Evolutionary conservation across 495 filamentous ascomycete species (phyloP), one percentile per base, ranked within the genome.

Genomic region (Parathielavia hyrcaniae): DNA sequence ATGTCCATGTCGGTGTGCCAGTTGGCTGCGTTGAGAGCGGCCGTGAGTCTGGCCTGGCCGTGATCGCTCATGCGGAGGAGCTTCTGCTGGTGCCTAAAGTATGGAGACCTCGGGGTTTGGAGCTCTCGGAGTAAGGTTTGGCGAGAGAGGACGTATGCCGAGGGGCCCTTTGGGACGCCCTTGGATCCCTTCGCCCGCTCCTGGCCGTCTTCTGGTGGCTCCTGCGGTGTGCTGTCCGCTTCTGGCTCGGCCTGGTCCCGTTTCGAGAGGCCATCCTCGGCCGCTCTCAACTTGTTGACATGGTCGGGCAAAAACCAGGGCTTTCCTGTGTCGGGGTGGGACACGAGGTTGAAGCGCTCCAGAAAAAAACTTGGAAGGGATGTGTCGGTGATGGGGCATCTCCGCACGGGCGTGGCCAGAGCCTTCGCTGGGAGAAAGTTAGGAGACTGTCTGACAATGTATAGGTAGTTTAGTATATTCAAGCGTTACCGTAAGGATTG

Each of bases 1-100:
- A 69, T 67, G n/a, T 79, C 77, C 84, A 90, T 90, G 62, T 91
- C 86, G 36, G 73, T 40, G 16, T 85, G 80, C 86, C 86, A 92
- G 4, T 79, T 61, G 6, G 63, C 64, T 3, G 41, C 51, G 13
- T 55, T 61, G 1, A 63, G 53, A 38, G 63, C 50, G 1, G 59
- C 23, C 0, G 44, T 40, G 32, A 57, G 22, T 5, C 30, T 26
- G 11, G n/a, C 12, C 1, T 11, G 19, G 1, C 41, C 43, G 5
- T 60, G 46, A 17, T 61, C 59, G 41, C 51, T 55, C 46, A 54
- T 46, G 19, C 53, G 57, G 9, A 64, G 12, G n/a, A 69, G 41
- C 9, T 19, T 49, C 7, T 38, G 51, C 1, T 60, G 5, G 5
- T 9, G 35, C 5, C 34, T 40, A 38, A 22, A 45, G 45, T 61